phyloP scores from a whole-genome alignment of 2,329 filamentous ascomycete species.

The Alternaria rosae region DNA sequence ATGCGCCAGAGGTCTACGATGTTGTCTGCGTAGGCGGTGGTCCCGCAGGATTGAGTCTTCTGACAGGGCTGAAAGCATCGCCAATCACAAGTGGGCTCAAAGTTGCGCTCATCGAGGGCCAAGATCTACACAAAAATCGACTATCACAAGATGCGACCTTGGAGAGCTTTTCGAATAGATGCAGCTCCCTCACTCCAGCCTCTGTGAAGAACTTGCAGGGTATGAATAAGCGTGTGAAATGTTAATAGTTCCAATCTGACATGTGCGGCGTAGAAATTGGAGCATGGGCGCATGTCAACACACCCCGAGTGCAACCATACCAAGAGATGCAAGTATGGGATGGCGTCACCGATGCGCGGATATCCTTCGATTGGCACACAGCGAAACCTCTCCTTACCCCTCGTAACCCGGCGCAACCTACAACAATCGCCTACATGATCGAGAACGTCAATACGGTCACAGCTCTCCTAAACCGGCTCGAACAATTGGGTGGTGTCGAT shows the following conservation, averaged over 20 bases:
- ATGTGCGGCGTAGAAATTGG: constrained; percentile 67
- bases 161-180: constrained; percentile 86
- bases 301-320: constrained; percentile 80
- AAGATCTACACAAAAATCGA: constrained; percentile 76
- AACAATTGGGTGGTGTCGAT: constrained; percentile 71
- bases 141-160: constrained; percentile 69
- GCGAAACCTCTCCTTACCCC: constrained; percentile 47
- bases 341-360: constrained; percentile 83
- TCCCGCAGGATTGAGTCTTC: constrained; percentile 79
- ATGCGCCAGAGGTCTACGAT: constrained; percentile 79
- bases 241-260: constrained; percentile 15
- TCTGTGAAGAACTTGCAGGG: constrained; percentile 81
- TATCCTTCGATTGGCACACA: constrained; percentile 82
- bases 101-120: constrained; percentile 88
- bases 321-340: constrained; percentile 99
- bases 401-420: constrained; percentile 53
- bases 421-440: constrained; percentile 91
- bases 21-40: constrained; percentile 91
- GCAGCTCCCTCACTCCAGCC: constrained; percentile 89
- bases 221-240: constrained; percentile 17
- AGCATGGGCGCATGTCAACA: constrained; percentile 80
- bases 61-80: constrained; percentile 63
- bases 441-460: constrained; percentile 92
- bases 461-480: constrained; percentile 74
- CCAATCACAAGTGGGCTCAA: constrained; percentile 77